Conservation (phyloP, 2,329 filamentous ascomycete species). For the Claviceps monticola region DNA sequence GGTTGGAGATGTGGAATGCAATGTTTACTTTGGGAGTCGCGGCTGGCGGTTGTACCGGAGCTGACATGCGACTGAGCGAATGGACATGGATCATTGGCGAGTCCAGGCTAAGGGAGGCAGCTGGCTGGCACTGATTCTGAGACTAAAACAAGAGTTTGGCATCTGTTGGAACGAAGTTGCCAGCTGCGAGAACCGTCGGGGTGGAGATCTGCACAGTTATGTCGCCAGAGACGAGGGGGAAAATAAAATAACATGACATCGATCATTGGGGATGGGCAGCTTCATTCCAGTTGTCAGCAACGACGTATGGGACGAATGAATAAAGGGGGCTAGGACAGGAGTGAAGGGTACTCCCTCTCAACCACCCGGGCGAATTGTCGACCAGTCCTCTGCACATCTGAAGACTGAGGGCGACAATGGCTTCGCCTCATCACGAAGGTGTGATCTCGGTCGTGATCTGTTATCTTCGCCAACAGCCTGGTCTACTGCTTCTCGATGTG, state of each 20-base stretch:
- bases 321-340: neutral
- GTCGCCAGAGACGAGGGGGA: neutral
- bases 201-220: neutral
- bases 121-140: slow-evolving; percentile 7
- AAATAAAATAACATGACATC: neutral
- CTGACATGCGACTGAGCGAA: neutral
- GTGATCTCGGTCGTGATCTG: neutral
- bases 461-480: neutral
- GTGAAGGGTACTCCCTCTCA: neutral
- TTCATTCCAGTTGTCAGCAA: slow-evolving; percentile 7
- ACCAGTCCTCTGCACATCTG: neutral
- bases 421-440: neutral
- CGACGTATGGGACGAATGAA: slow-evolving; percentile 3
- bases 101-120: slow-evolving; percentile 5
- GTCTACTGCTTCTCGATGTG: neutral
- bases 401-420: neutral
- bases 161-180: slow-evolving; percentile 6
- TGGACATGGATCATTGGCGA: slow-evolving; percentile 1
- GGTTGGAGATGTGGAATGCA: slow-evolving; percentile 10
- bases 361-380: neutral
- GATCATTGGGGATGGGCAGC: neutral
- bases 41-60: slow-evolving; percentile 6
- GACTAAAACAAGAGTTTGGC: slow-evolving; percentile 7
- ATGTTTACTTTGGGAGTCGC: slow-evolving; percentile 7
- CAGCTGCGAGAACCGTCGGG: slow-evolving; percentile 4